Conservation (phyloP, 176 grass and related monocot genomes). For the Musa troglodytarum region DNA sequence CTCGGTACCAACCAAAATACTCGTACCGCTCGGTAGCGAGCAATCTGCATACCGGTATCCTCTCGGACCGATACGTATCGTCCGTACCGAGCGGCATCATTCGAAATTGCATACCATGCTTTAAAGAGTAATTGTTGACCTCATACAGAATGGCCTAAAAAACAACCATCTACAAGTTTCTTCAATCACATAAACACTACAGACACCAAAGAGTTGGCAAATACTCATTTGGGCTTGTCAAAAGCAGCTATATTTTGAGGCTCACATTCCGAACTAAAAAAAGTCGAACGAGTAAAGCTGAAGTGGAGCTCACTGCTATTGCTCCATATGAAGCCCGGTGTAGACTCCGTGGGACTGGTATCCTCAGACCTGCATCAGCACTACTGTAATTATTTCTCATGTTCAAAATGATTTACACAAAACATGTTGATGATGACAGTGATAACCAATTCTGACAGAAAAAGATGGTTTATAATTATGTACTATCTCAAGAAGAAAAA, state of each 20-base stretch:
- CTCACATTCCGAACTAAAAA: conserved; percentile 90
- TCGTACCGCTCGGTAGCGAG: no score
- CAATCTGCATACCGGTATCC: no score
- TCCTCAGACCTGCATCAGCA: conserved; percentile 50
- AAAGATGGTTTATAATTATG: no score
- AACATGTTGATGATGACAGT: no score
- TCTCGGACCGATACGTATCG: no score
- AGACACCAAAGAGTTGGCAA: neutral
- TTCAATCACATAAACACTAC: neutral
- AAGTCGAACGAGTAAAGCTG: conserved; percentile 52
- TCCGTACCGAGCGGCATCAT: no score
- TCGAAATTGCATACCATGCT: no score
- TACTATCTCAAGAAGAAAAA: no score
- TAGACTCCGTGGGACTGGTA: conserved; percentile 61
- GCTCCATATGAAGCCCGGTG: conserved; percentile 74
- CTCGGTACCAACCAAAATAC: no score
- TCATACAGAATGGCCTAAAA: no score
- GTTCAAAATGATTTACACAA: neutral
- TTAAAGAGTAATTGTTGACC: no score
- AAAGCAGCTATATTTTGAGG: conserved; percentile 78
- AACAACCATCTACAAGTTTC: neutral
- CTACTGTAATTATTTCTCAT: neutral
- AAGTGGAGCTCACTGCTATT: conserved; percentile 34
- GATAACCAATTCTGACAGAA: no score
- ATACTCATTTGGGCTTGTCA: conserved; percentile 27